Base-by-base conservation (phyloP, 805 yeast genomes). In the Ogataea ramenticola region DNA sequence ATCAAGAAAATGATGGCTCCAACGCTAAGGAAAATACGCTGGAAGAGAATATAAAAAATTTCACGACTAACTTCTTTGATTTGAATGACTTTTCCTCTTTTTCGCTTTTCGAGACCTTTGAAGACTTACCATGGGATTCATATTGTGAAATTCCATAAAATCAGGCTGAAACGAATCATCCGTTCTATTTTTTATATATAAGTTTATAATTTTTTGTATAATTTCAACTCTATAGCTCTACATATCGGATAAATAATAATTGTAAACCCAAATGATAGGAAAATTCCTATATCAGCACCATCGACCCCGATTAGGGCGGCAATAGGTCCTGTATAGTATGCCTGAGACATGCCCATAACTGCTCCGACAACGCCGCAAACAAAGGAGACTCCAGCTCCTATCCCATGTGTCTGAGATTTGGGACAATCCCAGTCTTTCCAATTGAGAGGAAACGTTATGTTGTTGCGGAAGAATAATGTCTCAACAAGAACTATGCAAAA, bases 281-380 rank as follows among this genome's bases (percentile, higher is more conserved):
- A 82, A 78, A 82, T 78, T 20, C 87, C 95, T 39, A 85, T 58
- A 55, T 85, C 95, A 20, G 86, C 89, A 40, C 85, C 88, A 44
- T 55, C 58, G 8, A 66, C 74, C 10, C 88, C 89, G 11, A 81
- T 65, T 7, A 66, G 54, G 26, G 59, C 60, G n/a, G 90, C 89
- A 15, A 84, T 50, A 0, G 86, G 87, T 0, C 91, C 95, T 10
- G 75, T 67, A 71, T 82, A 85, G 61, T 85, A 85, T 6, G 77
- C 79, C 56, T 85, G 95, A 11, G 82, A 70, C 95, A 85, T 85
- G 3, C 91, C 90, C 15, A 84, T 63, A 3, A 81, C 86, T 1
- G 84, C 89, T 35, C 91, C 91, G 1, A 75, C 80, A 11, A 77
- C 79, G 34, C 91, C 93, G 39, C 72, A 62, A 1, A 71, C 49